Conservation (phyloP, 1,139 yeast species). For the Taphrina flavorubra region DNA sequence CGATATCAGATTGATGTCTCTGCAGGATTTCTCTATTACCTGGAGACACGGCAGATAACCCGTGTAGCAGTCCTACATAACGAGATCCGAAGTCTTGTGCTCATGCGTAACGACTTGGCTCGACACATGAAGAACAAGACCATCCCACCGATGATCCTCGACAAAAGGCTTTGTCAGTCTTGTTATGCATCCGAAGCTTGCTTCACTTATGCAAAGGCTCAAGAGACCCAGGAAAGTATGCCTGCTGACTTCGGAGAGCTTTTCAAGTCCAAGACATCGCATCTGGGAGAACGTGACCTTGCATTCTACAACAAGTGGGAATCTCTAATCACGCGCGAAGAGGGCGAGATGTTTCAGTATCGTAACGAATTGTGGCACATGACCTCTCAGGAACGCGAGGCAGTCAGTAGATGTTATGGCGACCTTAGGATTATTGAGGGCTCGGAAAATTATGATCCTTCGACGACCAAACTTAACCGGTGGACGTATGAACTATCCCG, state of each 20-base stretch:
- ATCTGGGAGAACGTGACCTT: conserved; percentile 58
- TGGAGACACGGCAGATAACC: conserved; percentile 64
- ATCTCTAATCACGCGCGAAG: conserved; percentile 73
- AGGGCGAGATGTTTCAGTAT: conserved; percentile 60
- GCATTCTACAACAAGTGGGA: conserved; percentile 77
- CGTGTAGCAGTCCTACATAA: conserved; percentile 54
- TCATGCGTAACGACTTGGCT: conserved; percentile 74
- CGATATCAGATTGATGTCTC: conserved; percentile 67
- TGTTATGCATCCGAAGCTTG: conserved; percentile 71
- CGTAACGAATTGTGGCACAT: conserved; percentile 73
- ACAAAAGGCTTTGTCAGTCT: conserved; percentile 65
- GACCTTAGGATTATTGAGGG: conserved; percentile 36
- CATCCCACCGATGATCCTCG: conserved; percentile 66
- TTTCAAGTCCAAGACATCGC: conserved; percentile 60
- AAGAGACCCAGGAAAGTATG: conserved; percentile 63
- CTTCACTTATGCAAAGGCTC: conserved; percentile 62
- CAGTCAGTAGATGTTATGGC: conserved; percentile 57
- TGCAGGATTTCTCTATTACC: conserved; percentile 74
- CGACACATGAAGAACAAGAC: conserved; percentile 58
- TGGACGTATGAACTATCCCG: conserved; percentile 40
- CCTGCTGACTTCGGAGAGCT: conserved; percentile 53
- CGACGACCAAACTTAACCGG: conserved; percentile 26
- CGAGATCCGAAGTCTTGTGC: conserved; percentile 68
- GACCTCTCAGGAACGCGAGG: conserved; percentile 67
- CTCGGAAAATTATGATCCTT: conserved; percentile 27